These are phyloP conservation scores for Moesziomyces sp. DNA, from an alignment of 1,284 basidiomycete genomes.

Conservation along the genomic window DNA sequence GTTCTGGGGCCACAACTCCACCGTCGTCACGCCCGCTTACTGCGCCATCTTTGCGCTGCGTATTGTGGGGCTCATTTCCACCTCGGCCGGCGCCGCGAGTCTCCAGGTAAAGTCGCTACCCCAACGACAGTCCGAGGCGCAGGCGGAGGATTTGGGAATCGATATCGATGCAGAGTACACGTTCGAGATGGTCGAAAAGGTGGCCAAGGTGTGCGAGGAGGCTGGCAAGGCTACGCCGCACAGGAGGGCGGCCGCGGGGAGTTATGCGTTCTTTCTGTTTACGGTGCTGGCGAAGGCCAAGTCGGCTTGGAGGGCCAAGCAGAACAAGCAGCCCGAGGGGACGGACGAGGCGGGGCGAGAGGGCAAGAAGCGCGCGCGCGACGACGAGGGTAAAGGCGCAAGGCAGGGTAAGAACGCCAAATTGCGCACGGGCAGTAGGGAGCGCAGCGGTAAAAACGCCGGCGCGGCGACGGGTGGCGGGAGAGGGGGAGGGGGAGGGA, in stretches of 20 bases:
- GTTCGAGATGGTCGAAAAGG: slow-evolving; percentile 48
- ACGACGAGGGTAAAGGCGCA: not conserved
- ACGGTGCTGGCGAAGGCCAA: slow-evolving; percentile 43
- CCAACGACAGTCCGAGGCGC: slow-evolving; percentile 2
- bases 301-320: slow-evolving; percentile 28
- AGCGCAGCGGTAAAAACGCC: not conserved
- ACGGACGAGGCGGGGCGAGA: not conserved
- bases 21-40: slow-evolving; percentile 53
- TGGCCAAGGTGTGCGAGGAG: slow-evolving; percentile 45
- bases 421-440: not conserved
- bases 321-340: slow-evolving; percentile 9
- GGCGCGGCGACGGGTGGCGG: too few relatives aligned
- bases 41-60: slow-evolving; percentile 54
- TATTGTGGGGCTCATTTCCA: slow-evolving; percentile 38
- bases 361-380: slow-evolving; percentile 14
- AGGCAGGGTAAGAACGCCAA: not conserved
- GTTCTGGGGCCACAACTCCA: slow-evolving; percentile 47
- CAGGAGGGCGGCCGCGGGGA: slow-evolving; percentile 42
- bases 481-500: not conserved
- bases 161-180: slow-evolving; percentile 48
- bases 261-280: slow-evolving; percentile 48
- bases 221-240: slow-evolving; percentile 47
- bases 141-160: slow-evolving; percentile 23
- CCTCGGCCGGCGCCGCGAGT: slow-evolving; percentile 9
- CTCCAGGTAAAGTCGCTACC: slow-evolving; percentile 15